Conservation (phyloP, 345 rosid genomes). For the Cardamine resedifolia region DNA sequence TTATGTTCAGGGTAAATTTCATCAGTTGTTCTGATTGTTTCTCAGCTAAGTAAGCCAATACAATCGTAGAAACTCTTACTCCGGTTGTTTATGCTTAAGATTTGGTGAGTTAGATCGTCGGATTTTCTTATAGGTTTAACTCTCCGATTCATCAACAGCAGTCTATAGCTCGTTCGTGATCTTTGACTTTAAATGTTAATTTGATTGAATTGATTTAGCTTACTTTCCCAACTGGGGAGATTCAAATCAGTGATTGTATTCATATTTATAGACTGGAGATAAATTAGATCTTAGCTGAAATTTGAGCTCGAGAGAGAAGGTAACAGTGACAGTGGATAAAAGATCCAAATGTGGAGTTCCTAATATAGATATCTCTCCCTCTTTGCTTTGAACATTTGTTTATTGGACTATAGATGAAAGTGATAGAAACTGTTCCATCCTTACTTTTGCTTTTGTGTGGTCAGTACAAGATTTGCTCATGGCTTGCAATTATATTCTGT, state of each 20-base stretch:
- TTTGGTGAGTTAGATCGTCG: background rate
- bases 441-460: background rate
- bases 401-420: background rate
- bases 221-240: background rate
- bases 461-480: conserved; percentile 95
- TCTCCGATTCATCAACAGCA: background rate
- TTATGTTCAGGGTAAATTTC: conserved; percentile 78
- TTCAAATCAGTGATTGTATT: background rate
- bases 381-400: background rate
- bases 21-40: conserved; percentile 1
- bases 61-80: background rate
- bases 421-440: background rate
- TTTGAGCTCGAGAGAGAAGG: background rate
- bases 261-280: background rate
- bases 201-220: background rate
- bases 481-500: conserved; percentile 93
- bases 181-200: background rate
- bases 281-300: background rate
- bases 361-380: background rate
- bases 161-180: conserved; percentile 18
- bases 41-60: background rate
- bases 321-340: background rate
- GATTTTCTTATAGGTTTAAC: background rate
- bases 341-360: background rate
- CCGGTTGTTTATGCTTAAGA: conserved; percentile 1